A percentile compares a stretch with the other conserved stretches of the same genome.
These are phyloP conservation scores for Phlyctochytrium planicorne DNA, from an alignment of 192 early-diverging fungal species.

Conservation along the genomic window DNA sequence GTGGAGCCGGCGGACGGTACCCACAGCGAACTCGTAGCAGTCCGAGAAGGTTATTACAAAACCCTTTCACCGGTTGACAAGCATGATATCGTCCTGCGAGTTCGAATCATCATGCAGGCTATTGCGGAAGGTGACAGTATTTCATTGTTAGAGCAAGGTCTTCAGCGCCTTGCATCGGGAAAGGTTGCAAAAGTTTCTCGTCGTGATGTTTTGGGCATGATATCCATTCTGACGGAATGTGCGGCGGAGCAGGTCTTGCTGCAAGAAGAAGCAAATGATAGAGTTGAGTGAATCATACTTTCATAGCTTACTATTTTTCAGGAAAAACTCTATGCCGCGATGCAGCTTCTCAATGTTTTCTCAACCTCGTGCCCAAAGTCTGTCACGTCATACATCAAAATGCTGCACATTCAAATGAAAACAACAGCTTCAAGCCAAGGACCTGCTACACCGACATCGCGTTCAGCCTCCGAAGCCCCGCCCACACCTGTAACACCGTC, in stretches of 20 bases:
- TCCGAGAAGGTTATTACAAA: not conserved
- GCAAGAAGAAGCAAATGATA: conserved; percentile 56
- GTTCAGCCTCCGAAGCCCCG: not conserved
- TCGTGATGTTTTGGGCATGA: conserved; percentile 50
- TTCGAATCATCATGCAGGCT: conserved; percentile 6
- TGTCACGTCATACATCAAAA: conserved; percentile 26
- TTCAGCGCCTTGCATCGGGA: conserved; percentile 4
- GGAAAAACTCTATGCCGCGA: not conserved
- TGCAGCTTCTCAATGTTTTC: not conserved
- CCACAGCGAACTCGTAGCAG: not conserved
- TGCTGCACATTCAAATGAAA: conserved; percentile 61
- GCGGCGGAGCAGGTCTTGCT: conserved; percentile 69
- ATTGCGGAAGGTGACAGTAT: not conserved
- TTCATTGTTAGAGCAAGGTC: conserved; percentile 4
- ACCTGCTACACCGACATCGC: not conserved
- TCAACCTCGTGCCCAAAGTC: not conserved
- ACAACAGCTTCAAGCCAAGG: not conserved
- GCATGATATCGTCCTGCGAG: conserved; percentile 26
- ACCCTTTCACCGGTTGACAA: not conserved
- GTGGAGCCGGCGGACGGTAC: no score
- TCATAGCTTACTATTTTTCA: not conserved
- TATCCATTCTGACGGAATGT: conserved; percentile 70
- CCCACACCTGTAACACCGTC: not conserved
- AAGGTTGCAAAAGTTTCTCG: conserved; percentile 6
- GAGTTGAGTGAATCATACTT: not conserved